phyloP scores from a whole-genome alignment of 257 asterid genomes.

The Nicotiana tabacum region DNA sequence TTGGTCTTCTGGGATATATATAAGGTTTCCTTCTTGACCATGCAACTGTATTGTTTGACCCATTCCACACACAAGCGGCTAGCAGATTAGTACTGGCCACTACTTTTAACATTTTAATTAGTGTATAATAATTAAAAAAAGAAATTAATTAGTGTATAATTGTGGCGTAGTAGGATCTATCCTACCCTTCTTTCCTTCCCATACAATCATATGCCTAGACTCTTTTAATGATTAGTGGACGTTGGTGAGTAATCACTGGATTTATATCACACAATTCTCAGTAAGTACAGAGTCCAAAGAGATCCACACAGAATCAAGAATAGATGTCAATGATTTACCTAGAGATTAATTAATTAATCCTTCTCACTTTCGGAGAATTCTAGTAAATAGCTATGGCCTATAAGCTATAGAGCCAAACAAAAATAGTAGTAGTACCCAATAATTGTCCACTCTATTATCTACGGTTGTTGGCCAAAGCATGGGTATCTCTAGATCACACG shows the following conservation, averaged over 20 bases:
- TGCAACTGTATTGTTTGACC: background rate
- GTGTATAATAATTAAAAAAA: background rate
- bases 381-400: background rate
- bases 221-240: constrained; percentile 6
- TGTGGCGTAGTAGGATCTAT: background rate
- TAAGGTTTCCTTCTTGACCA: background rate
- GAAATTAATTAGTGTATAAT: background rate
- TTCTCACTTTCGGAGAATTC: background rate
- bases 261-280: background rate
- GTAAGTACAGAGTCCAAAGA: background rate
- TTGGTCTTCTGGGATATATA: background rate
- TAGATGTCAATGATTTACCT: background rate
- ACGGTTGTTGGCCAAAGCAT: too few relatives aligned
- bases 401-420: background rate
- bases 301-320: background rate
- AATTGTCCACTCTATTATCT: too few relatives aligned
- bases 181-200: background rate
- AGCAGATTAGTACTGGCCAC: background rate
- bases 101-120: background rate
- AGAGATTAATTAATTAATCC: background rate
- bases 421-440: background rate
- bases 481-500: too few relatives aligned
- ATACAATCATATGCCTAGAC: constrained; percentile 1
- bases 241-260: background rate
- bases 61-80: background rate